Conservation (phyloP, 2,329 filamentous ascomycete genomes). For the Verticillium nubilum region DNA sequence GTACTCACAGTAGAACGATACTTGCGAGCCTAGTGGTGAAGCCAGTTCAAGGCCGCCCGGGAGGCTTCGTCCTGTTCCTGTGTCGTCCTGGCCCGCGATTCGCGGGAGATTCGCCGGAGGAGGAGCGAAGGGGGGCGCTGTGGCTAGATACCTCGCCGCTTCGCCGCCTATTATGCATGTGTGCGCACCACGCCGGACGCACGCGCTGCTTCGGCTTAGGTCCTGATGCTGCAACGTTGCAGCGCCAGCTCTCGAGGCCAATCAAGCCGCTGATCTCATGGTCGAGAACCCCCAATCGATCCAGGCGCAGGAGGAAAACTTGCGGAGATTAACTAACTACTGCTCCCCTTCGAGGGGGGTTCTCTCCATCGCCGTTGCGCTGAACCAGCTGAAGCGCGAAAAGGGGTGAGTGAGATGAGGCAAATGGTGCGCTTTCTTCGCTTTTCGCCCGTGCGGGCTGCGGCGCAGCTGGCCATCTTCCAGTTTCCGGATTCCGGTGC, state of each 20-base stretch:
- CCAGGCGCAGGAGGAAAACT: background rate
- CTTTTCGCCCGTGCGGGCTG: background rate
- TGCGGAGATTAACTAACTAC: background rate
- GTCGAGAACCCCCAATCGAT: conserved; percentile 1
- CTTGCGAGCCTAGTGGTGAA: background rate
- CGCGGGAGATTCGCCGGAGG: background rate
- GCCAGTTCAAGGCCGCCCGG: background rate
- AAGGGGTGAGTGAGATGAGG: background rate
- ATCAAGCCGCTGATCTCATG: conserved; percentile 1
- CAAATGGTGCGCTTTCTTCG: background rate
- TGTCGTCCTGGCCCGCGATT: background rate
- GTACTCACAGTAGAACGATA: background rate
- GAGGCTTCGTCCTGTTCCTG: background rate
- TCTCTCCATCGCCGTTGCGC: too few species aligned
- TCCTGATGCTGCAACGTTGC: conserved; percentile 2
- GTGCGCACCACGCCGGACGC: background rate
- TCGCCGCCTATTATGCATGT: background rate
- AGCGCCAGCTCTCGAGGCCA: background rate
- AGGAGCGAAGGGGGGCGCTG: background rate
- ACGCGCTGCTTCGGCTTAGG: background rate
- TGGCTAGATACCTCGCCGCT: background rate
- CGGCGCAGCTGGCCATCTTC: background rate
- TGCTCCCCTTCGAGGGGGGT: background rate
- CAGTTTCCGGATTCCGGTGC: background rate
- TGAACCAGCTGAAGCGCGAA: too few species aligned